Percentiles rank a stretch among this genome's conserved stretches.
These are phyloP conservation scores for Xylaria scruposa DNA, from an alignment of 495 filamentous ascomycete genomes.

Conservation along the genomic window DNA sequence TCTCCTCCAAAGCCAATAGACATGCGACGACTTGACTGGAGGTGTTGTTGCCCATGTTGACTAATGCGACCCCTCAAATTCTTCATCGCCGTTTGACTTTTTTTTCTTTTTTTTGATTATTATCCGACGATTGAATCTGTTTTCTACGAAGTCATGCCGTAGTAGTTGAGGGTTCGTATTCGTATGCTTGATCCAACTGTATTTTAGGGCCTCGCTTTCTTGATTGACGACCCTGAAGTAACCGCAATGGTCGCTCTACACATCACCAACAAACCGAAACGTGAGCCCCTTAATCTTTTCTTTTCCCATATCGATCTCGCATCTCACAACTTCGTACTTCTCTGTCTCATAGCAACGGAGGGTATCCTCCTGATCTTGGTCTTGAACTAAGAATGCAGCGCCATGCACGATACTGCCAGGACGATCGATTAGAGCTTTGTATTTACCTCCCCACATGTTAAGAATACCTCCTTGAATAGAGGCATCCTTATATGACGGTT, in stretches of 20 bases:
- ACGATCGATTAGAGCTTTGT: not conserved
- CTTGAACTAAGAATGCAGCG: not conserved
- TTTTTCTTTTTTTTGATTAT: too few species aligned
- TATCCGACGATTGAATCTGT: too few species aligned
- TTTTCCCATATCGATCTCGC: not conserved
- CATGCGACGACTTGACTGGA: not conserved
- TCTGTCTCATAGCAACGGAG: constrained; percentile 1
- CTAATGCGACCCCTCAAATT: too few species aligned
- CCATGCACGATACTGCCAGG: not conserved
- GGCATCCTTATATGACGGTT: not conserved
- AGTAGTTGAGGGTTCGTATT: too few species aligned
- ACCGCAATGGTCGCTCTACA: not conserved
- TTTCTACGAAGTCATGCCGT: too few species aligned
- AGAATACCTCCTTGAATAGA: not conserved
- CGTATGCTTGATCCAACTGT: too few species aligned
- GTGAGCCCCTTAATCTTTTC: not conserved
- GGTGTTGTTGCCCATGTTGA: too few species aligned
- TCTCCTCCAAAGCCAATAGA: not conserved
- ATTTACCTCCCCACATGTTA: not conserved
- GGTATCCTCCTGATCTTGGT: not conserved
- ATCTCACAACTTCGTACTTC: not conserved
- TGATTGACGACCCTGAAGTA: not conserved
- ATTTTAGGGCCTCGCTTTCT: not conserved
- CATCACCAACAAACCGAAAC: not conserved
- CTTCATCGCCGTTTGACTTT: too few species aligned